Evolutionary conservation across 2,329 filamentous ascomycete species (phyloP).

Genomic region (Botrytis medusae): DNA sequence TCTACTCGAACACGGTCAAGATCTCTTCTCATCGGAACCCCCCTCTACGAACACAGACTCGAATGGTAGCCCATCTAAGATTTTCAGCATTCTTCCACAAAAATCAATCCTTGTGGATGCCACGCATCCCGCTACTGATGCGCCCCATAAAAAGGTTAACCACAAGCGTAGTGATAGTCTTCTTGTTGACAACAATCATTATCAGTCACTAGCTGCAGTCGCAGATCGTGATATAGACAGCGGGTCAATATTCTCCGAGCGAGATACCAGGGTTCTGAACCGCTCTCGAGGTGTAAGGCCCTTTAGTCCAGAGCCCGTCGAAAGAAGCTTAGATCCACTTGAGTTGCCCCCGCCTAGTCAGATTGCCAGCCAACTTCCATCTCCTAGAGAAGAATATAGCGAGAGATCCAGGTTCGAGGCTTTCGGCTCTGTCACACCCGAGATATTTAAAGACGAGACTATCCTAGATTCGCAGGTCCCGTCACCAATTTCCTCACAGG

Average conservation of each 20-base stretch:
- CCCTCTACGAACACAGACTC: constrained; percentile 41
- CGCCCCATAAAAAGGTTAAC: constrained; percentile 27
- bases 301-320: constrained; percentile 52
- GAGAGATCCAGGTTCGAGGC: constrained; percentile 5
- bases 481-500: background rate
- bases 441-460: constrained; percentile 10
- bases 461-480: constrained; percentile 10
- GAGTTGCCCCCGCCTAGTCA: constrained; percentile 21
- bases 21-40: constrained; percentile 55
- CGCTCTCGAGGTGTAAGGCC: constrained; percentile 55
- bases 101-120: constrained; percentile 61
- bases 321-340: constrained; percentile 31
- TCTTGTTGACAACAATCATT: constrained; percentile 52
- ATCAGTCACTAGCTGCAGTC: constrained; percentile 58
- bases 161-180: constrained; percentile 56
- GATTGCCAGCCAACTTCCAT: background rate
- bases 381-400: constrained; percentile 5
- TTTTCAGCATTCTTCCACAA: constrained; percentile 64
- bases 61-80: constrained; percentile 45
- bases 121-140: constrained; percentile 39
- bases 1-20: constrained; percentile 61
- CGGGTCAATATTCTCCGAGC: constrained; percentile 53
- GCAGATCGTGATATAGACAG: constrained; percentile 42
- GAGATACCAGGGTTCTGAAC: constrained; percentile 44
- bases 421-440: constrained; percentile 8